Evolutionary conservation across 2,329 filamentous ascomycete genomes (phyloP).

Genomic region (Lasiodiplodia hormozganensis): DNA sequence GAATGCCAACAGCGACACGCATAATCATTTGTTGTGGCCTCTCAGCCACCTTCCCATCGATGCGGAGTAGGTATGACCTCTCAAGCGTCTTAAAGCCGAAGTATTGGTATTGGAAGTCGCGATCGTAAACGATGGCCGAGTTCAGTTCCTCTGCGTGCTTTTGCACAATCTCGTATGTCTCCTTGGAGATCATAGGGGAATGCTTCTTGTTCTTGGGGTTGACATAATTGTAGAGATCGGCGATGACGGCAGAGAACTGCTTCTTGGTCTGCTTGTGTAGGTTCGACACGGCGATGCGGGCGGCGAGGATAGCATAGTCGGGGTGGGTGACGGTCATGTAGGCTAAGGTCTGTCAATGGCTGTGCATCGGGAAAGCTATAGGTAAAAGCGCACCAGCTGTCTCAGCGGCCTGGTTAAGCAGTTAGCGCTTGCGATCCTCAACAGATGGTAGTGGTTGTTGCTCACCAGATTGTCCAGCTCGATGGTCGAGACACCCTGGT

Average conservation of each 20-base stretch:
- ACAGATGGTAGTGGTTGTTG: constrained; percentile 32
- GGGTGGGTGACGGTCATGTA: constrained; percentile 99
- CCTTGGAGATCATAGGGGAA: constrained; percentile 93
- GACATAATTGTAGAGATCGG: constrained; percentile 92
- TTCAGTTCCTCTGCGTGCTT: constrained; percentile 96
- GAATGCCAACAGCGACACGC: constrained; percentile 97
- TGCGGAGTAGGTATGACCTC: constrained; percentile 94
- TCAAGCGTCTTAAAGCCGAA: constrained; percentile 99
- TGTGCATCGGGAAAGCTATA: not conserved
- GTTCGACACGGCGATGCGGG: constrained; percentile 98
- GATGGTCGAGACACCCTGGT: constrained; percentile 95
- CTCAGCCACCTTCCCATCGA: constrained; percentile 95
- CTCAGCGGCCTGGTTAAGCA: constrained; percentile 78
- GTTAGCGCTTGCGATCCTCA: constrained; percentile 2
- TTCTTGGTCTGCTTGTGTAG: constrained; percentile 99
- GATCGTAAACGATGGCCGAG: constrained; percentile 98
- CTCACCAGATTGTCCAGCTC: constrained; percentile 96
- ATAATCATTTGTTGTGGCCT: constrained; percentile 99
- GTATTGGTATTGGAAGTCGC: constrained; percentile 99
- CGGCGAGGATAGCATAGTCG: constrained; percentile 97
- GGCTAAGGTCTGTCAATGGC: constrained; percentile 53
- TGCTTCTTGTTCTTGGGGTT: constrained; percentile 87
- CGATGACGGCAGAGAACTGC: constrained; percentile 95
- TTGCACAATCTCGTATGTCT: constrained; percentile 92
- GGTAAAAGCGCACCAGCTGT: constrained; percentile 64